Percentiles rank a stretch among this genome's conserved stretches.
Conservation (phyloP, 139 green algal species). For the Auxenochlorella pyrenoidosa region DNA sequence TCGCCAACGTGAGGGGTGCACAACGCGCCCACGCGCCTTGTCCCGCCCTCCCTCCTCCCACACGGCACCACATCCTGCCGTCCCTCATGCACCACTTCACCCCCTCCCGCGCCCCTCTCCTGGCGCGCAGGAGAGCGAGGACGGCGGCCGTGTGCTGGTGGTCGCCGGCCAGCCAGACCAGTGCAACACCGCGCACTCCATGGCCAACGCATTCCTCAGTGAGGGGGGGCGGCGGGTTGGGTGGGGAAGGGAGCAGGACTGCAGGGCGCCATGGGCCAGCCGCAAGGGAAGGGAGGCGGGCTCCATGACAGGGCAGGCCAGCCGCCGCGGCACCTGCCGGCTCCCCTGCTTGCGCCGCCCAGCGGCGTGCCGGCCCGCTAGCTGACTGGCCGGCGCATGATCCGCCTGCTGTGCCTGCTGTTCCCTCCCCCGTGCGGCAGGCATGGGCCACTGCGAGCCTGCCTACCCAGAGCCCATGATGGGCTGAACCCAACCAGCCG, state of each 20-base stretch:
- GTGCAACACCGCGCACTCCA: slow-evolving; percentile 42
- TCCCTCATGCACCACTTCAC: too few species aligned
- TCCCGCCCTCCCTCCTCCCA: background rate
- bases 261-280: too few species aligned
- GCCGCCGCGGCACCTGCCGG: background rate
- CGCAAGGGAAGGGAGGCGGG: too few species aligned
- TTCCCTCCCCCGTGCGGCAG: background rate
- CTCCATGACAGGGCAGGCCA: too few species aligned
- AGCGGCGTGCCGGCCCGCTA: too few species aligned
- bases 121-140: background rate
- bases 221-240: background rate
- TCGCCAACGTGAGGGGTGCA: too few species aligned
- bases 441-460: slow-evolving; percentile 26
- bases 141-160: slow-evolving; percentile 38
- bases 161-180: slow-evolving; percentile 33
- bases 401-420: background rate
- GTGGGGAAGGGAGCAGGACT: too few species aligned
- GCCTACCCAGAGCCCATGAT: slow-evolving; percentile 14
- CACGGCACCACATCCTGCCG: too few species aligned
- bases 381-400: too few species aligned
- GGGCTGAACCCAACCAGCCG: background rate
- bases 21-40: too few species aligned
- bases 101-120: too few species aligned
- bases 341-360: background rate
- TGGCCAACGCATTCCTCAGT: slow-evolving; percentile 52